Evolutionary conservation across 1,139 yeast species (phyloP), one percentile per base, ranked within the genome.

Genomic region (Kodamaea fungicola): DNA sequence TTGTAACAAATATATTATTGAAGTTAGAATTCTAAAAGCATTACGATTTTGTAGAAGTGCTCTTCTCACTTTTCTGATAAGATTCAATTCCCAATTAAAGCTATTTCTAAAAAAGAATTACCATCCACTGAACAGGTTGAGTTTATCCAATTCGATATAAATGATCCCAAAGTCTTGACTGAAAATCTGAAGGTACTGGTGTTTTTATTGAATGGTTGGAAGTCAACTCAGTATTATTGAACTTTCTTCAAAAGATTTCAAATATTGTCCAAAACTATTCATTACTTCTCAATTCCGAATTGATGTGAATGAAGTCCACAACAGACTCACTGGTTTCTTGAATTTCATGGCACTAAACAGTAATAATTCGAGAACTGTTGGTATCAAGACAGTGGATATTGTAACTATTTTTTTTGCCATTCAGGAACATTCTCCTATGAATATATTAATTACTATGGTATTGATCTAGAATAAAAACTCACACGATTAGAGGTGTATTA

Each of bases 201-300:
- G 80, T 71, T 12, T 55, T 80, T 19, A 54, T 81, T 46, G 75
- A 76, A 43, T 56, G 78, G 35, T 47, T 64, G 22, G 54, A 61
- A n/a, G 48, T 59, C 5, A 43, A 42, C 23, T 64, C 66, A 2
- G 34, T 54, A 16, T 57, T 32, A 16, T 34, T 57, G 21, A 46
- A 56, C 3, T 43, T 43, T 4, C 37, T 64, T 28, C 70, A 64
- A 44, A 50, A 56, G 36, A 47, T 78, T 6, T 66, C 73, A 2
- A 50, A 52, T 6, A 52, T 51, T 12, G 67, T 71, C 78, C 80
- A 32, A 73, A 75, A 52, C 49, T 79, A 26, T 79, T 70, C 56
- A 68, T 80, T 40, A 83, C 86, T 28, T 74, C 85, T 4, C 85
- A 80, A 50, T 80, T 75, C 47, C 87, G 87, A 32, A 51, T 62